Percentiles rank a stretch among this genome's conserved stretches.
These are phyloP conservation scores for Solanum pimpinellifolium DNA, from an alignment of 257 asterid genomes.

Conservation along the genomic window DNA sequence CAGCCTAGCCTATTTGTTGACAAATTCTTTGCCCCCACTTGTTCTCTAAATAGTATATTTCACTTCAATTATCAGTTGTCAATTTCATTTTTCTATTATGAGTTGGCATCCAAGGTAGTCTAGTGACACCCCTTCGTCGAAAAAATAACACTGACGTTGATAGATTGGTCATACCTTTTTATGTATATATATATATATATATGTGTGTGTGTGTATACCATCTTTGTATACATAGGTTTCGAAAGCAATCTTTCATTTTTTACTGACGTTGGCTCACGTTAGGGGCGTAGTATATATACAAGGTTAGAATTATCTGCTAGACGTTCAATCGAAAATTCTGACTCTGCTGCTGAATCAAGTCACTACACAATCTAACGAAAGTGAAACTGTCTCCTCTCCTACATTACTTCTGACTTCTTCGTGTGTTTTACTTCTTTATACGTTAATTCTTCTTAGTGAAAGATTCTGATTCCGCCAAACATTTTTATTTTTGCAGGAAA, in stretches of 20 bases:
- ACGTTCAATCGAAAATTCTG: not conserved
- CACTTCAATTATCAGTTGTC: not conserved
- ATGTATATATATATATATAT: not conserved
- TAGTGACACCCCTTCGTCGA: not conserved
- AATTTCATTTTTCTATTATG: not conserved
- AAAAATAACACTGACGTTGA: not conserved
- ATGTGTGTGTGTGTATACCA: not conserved
- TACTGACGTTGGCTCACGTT: not conserved
- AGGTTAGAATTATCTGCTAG: not conserved
- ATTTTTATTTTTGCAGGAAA: constrained; percentile 46
- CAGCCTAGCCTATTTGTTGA: constrained; percentile 26
- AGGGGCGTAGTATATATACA: not conserved
- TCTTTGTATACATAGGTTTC: not conserved
- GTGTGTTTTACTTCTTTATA: not conserved
- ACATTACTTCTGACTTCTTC: not conserved
- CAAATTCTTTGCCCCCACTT: not conserved
- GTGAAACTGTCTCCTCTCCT: not conserved
- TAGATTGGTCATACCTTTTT: not conserved
- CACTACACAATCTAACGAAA: not conserved
- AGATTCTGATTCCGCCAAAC: not conserved
- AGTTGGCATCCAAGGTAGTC: not conserved
- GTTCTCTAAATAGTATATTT: not conserved
- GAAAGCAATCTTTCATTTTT: not conserved
- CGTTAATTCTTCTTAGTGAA: not conserved
- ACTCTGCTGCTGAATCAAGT: not conserved